Base-by-base conservation (phyloP, 805 yeast species). In the Candida palmyrensis region DNA sequence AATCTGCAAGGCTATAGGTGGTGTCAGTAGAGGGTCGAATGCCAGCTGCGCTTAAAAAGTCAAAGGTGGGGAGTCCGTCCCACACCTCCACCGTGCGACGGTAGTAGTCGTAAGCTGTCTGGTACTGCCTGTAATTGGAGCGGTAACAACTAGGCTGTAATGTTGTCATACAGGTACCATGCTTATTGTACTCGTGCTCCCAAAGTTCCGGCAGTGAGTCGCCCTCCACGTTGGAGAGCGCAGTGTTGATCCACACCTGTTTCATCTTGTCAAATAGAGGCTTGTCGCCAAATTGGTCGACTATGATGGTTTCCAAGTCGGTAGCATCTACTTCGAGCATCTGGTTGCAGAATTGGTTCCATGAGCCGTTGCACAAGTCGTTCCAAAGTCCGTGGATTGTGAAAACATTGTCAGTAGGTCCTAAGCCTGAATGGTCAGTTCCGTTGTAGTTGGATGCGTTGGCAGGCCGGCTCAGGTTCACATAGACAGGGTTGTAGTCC, bases 111-210 rank as follows among this genome's bases (percentile, higher is more conserved):
- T 75, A 78, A 18, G 84, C 88, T 30, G 68, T 68, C 36, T 57
- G 62, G 38, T 57, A 45, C 10, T 53, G 36, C 16, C 49, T 45
- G 37, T 52, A 54, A 15, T 42, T 36, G 12, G 40, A 45, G 5
- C 59, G 59, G 56, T 87, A 88, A 55, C 97, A 89, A 3, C 56
- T 45, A 3, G 92, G 84, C 36, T 71, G 75, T 29, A 89, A 63
- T 1, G 96, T 87, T 29, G 79, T 75, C 71, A 87, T 79, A 59
- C 97, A 89, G 6, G 96, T 87, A 17, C 89, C 97, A 53, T 89
- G 97, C 55, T 89, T 89, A 64, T 89, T 88, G 70, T 75, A 89
- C 58, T 89, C 97, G 57, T 89, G 97, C 21, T 73, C 68, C 97
- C 97, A 89, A 32, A 89, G 62, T 5, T 68, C 52, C 38, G 75